Evolutionary conservation across 345 rosid species (phyloP).

Genomic region (Pugionium dolabratum): DNA sequence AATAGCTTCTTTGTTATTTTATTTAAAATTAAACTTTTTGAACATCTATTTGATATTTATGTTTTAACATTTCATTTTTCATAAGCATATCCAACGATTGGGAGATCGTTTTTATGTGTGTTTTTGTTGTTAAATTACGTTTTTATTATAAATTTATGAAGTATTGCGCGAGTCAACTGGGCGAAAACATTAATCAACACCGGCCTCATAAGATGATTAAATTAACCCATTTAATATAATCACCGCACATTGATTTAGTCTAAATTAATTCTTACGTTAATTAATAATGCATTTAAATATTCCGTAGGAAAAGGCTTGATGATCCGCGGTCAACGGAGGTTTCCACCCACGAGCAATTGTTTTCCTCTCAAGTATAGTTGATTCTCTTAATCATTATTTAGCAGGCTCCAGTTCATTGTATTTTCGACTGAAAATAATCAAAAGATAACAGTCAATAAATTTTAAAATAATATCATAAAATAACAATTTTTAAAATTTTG

Average conservation of each 20-base stretch:
- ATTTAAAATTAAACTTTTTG: too few species aligned
- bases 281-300: constrained; percentile 18
- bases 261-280: constrained; percentile 20
- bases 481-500: too few species aligned
- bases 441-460: too few species aligned
- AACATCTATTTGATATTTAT: not conserved
- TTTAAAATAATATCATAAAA: too few species aligned
- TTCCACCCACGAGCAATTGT: constrained; percentile 41
- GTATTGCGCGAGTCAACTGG: constrained; percentile 15
- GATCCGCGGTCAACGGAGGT: constrained; percentile 46
- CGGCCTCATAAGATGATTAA: constrained; percentile 28
- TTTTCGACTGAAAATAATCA: too few species aligned
- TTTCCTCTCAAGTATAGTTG: not conserved
- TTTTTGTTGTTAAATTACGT: not conserved
- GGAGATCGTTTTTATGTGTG: not conserved
- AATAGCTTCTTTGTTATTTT: too few species aligned
- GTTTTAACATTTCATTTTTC: not conserved
- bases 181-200: constrained; percentile 38
- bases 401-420: too few species aligned
- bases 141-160: not conserved
- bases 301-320: constrained; percentile 36
- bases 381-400: not conserved
- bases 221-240: not conserved
- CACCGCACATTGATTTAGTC: not conserved
- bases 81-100: not conserved